Evolutionary conservation across 2,329 filamentous ascomycete species (phyloP), one percentile per base, ranked within the genome.

Genomic region (Orbilia blumenaviensis): DNA sequence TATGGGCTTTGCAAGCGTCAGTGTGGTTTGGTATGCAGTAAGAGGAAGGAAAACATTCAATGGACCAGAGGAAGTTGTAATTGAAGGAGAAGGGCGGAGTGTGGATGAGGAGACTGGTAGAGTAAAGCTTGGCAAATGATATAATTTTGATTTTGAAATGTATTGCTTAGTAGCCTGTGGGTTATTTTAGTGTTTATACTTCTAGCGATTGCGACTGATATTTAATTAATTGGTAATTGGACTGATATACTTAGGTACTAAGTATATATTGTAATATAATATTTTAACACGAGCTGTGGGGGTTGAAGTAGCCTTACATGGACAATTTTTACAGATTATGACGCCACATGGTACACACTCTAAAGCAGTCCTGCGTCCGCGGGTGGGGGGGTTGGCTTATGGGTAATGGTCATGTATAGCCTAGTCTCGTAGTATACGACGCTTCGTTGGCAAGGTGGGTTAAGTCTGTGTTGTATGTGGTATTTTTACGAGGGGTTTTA

Each of bases 21-120:
- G 88, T 60, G 81, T 89, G 9, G 78, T 84, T 2, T 91, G 89
- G 89, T 91, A 91, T 81, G 85, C 90, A 78, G 84, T 84, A 0
- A 87, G 88, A 80, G 89, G 88, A 6, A 84, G 89, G 60, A 89
- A 88, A 82, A 86, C 88, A 78, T 91, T 91, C 79, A 89, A 84
- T 2, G 89, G 89, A 0, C 89, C 89, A n/a, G 63, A 62, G 16
- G 71, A 75, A 36, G 71, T 75, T 7, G 64, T 75, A 14, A 67
- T 75, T 34, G 63, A 75, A 9, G 23, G 71, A 25, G 38, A 64
- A 14, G 34, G 63, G 21, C 18, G 42, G 52, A 34, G 34, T 12
- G 21, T 32, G 12, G 62, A 58, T 38, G 69, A 74, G 21, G 69
- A 74, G 1, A 42, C 27, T 5, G 50, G 34, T 54, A 18, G 9